Evolutionary conservation across 129 eudicot genomes (phyloP), one percentile per base, ranked within the genome.

Genomic region (Tagetes patula): DNA sequence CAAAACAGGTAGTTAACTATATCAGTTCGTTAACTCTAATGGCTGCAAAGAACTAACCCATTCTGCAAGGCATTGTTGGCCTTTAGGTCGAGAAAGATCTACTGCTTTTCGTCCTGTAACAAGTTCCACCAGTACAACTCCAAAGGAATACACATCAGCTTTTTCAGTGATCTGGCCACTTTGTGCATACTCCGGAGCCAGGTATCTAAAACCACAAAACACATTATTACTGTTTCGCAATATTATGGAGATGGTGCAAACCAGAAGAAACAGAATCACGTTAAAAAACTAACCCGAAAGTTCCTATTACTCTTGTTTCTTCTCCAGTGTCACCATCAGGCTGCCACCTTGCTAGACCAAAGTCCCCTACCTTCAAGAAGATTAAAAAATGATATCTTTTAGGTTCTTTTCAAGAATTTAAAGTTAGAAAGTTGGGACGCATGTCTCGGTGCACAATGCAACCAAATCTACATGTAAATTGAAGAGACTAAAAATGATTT

Each of bases 401-500:
- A 52, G 73, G 58, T 41, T 75, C 14, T 53, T n/a, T 4, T 36
- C 1, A 41, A 8, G 48, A 20, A 14, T 47, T 52, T 13, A 1
- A 69, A 58, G 38, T 58, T 58, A 30, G 63, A 38, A 58, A 7
- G n/a, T 90, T 93, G 2, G 98, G 98, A 58, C 98, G 76, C 98
- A 93, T 89, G 71, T 93, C 98, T 40, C 98, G 95, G 68, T 93
- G 98, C n/a, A 93, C 98, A 66, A 93, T 89, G 87, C 98, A 93
- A 76, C 98, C 98, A 10, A 93, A 96, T 74, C 98, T 85, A 74
- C 98, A 93, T 85, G 27, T 20, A 20, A 20, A 20, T 20, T 20
- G 27, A 20, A 20, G 27, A 20, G 27, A 20, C 27, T 20, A 20
- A 20, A 20, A 20, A 50, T 20, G 52, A 39, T 30, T 75, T 33